Percentiles rank a stretch among this genome's conserved stretches.
Evolutionary conservation across 768 basidiomycete species (phyloP).

Genomic region (Boletus vermiculosoides): DNA sequence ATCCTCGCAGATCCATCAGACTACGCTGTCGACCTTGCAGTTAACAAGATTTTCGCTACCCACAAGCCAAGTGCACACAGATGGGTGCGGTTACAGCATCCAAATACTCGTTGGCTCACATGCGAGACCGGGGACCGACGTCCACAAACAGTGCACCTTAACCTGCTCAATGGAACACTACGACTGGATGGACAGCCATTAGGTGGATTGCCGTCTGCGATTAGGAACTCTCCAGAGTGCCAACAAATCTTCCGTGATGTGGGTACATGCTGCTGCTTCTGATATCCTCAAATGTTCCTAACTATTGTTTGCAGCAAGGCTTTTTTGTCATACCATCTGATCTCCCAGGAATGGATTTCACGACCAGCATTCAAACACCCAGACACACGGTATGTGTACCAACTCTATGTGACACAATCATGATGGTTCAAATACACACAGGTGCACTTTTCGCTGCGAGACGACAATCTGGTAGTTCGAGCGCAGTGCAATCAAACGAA

Average conservation of each 20-base stretch:
- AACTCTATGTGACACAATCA: not conserved
- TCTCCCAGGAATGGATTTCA: not conserved
- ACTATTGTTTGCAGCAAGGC: not conserved
- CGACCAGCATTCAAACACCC: accelerated
- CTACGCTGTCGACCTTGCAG: conserved; percentile 14
- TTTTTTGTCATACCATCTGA: not conserved
- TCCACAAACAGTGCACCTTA: not conserved
- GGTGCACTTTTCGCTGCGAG: conserved; percentile 18
- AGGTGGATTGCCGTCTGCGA: conserved; percentile 2
- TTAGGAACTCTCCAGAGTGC: not conserved
- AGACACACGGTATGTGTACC: conserved; percentile 1
- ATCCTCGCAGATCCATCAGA: not conserved
- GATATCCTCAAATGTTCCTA: not conserved
- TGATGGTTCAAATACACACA: not conserved
- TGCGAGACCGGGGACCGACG: not conserved
- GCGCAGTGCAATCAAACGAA: not conserved
- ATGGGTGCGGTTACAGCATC: no score
- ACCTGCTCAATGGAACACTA: conserved; percentile 6
- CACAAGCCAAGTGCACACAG: no score
- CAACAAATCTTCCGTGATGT: conserved; percentile 2
- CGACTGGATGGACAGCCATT: conserved; percentile 18
- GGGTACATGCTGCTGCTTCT: not conserved
- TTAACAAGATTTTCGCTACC: not conserved
- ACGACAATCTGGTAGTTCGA: conserved; percentile 7
- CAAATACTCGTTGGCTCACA: conserved; percentile 14